phyloP scores from a whole-genome alignment of 768 basidiomycete genomes.

The Mycena albidolilacea region DNA sequence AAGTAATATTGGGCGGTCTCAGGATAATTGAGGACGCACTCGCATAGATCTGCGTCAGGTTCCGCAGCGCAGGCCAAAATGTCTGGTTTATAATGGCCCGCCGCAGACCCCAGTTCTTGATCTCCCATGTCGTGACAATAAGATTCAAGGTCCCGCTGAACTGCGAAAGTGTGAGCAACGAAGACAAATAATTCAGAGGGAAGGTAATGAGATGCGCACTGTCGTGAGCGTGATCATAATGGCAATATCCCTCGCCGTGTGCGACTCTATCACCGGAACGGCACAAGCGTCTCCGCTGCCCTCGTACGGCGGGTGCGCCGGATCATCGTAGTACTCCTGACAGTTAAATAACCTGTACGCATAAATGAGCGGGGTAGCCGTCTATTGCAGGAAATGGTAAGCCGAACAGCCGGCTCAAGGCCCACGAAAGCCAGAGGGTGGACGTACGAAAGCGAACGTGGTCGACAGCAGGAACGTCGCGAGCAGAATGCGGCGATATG shows the following conservation, averaged over 20 bases:
- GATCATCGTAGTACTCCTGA: constrained; percentile 35
- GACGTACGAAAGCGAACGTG: constrained; percentile 36
- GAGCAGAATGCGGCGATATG: constrained; percentile 36
- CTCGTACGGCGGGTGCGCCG: constrained; percentile 31
- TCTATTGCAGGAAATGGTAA: constrained; percentile 8
- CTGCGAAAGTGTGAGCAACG: not conserved
- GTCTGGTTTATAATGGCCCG: constrained; percentile 36
- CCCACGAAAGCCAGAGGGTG: no score
- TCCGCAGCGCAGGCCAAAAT: constrained; percentile 37
- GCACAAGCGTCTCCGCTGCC: constrained; percentile 37
- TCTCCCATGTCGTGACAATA: constrained; percentile 39
- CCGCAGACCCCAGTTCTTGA: constrained; percentile 35
- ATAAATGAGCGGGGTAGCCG: constrained; percentile 31
- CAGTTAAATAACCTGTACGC: constrained; percentile 38
- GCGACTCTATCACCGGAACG: constrained; percentile 27
- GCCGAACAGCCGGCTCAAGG: not conserved
- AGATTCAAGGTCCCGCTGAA: constrained; percentile 34
- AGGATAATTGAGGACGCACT: constrained; percentile 19
- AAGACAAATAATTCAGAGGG: no score
- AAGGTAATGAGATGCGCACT: constrained; percentile 1
- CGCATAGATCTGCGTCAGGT: constrained; percentile 37
- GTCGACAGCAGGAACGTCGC: constrained; percentile 38
- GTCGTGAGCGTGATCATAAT: constrained; percentile 32
- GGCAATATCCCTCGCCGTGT: constrained; percentile 31
- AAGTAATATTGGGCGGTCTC: not conserved